These are phyloP conservation scores for Pseudocercospora pini-densiflorae DNA, from an alignment of 2,329 filamentous ascomycete genomes.

Conservation along the genomic window DNA sequence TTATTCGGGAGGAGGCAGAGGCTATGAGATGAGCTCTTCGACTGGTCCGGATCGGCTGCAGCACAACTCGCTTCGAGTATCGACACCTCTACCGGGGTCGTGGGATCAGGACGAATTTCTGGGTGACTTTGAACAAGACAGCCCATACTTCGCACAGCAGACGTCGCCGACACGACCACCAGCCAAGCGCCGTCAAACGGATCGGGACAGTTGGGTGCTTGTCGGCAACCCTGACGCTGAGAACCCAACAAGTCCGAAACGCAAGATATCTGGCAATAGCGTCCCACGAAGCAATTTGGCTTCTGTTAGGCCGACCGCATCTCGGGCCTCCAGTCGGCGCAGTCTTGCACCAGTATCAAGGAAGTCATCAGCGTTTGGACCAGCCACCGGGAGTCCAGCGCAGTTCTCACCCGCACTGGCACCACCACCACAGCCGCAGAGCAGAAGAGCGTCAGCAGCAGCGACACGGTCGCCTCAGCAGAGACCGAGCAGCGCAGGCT, in stretches of 20 bases:
- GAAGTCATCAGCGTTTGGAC: constrained; percentile 39
- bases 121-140: constrained; percentile 49
- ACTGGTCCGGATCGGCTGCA: constrained; percentile 28
- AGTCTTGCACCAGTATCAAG: constrained; percentile 50
- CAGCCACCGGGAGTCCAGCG: constrained; percentile 44
- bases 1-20: constrained; percentile 78
- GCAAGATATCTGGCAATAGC: constrained; percentile 39
- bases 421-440: constrained; percentile 27
- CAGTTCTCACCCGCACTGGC: constrained; percentile 11
- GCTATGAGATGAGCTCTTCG: constrained; percentile 60
- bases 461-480: constrained; percentile 50
- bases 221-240: constrained; percentile 57
- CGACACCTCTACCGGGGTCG: constrained; percentile 58
- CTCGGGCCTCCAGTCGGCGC: constrained; percentile 38
- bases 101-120: constrained; percentile 57
- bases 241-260: constrained; percentile 49
- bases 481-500: constrained; percentile 26
- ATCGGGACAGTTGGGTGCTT: constrained; percentile 54
- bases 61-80: constrained; percentile 33
- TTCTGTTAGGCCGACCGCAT: constrained; percentile 32
- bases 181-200: constrained; percentile 54
- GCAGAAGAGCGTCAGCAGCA: constrained; percentile 60
- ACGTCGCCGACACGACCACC: constrained; percentile 28
- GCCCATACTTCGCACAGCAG: constrained; percentile 46
- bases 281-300: constrained; percentile 23